phyloP scores from a whole-genome alignment of 768 basidiomycete genomes.

The Pleurotus pulmonarius region DNA sequence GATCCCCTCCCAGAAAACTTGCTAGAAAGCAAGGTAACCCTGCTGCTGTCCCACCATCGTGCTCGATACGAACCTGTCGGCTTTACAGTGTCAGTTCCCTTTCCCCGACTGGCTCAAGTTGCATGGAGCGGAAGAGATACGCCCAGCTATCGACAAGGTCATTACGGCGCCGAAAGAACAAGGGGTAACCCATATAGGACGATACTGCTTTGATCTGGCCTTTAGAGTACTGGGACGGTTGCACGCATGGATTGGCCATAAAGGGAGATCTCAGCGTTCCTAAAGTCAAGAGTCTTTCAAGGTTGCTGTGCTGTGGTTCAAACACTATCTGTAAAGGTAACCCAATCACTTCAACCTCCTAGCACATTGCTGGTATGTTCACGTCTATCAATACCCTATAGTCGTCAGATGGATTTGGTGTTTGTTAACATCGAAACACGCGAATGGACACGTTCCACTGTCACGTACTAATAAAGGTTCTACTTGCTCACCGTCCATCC shows the following conservation, averaged over 20 bases:
- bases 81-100: constrained; percentile 1
- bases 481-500: too few species aligned
- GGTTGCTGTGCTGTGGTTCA: constrained; percentile 44
- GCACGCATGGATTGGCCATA: constrained; percentile 38
- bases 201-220: constrained; percentile 51
- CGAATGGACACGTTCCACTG: too few species aligned
- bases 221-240: constrained; percentile 37
- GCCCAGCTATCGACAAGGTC: constrained; percentile 24
- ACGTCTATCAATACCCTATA: not conserved
- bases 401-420: too few species aligned
- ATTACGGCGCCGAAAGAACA: constrained; percentile 25
- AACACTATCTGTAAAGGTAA: constrained; percentile 17
- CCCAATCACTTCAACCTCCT: not conserved
- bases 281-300: constrained; percentile 45
- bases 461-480: too few species aligned
- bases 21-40: not conserved
- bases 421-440: too few species aligned
- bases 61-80: not conserved
- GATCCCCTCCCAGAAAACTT: constrained; percentile 11
- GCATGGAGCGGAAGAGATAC: constrained; percentile 18
- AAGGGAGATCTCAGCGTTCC: constrained; percentile 37
- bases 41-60: not conserved
- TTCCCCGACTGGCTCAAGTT: constrained; percentile 22
- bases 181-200: constrained; percentile 20
- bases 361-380: not conserved